Base-by-base conservation (phyloP, 2,329 filamentous ascomycete species). In the Bisporella sp. region DNA sequence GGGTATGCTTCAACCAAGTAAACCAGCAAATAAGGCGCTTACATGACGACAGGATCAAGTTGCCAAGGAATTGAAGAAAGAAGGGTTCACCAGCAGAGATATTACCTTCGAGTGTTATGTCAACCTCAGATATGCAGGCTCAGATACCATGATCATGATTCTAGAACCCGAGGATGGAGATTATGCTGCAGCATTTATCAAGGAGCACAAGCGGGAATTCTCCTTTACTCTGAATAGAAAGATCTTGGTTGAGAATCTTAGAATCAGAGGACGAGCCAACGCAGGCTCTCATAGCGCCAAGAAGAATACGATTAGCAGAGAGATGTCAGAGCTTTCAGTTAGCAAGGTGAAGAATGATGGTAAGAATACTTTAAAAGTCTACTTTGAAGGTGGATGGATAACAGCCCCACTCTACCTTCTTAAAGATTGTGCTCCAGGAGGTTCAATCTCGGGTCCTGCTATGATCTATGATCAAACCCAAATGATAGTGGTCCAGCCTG, bases 101-200 rank as follows among this genome's bases (percentile, higher is more conserved):
- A 86, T 96, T n/a, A 76, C 82, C 0, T 93, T 91, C 61, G 89
- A 95, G 65, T 86, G 93, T 64, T 96, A 95, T 61, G 79, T 96
- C 51, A 95, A 96, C 65, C 88, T 96, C 82, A 76, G 90, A 50
- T 95, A 95, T 62, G 80, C 88, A 29, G 90, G 90, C 11, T 95
- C 89, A 0, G 89, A 95, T 64, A 92, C 88, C 4, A 87, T 89
- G 0, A 75, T 95, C 43, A 95, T 95, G 89, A 82, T 95, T 37
- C 69, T 92, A 59, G 87, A 85, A 67, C 87, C 89, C 0, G 76
- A 67, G 2, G 72, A 67, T 30, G 81, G 79, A 4, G 79, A 87
- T 12, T 96, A 90, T 67, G 87, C 84, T 4, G 78, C 82, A 57
- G 89, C 88, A 0, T 96, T 96, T 61, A 74, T 93, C 40, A 81